Evolutionary conservation across 805 yeast species (phyloP), one percentile per base, ranked within the genome.

Genomic region (Starmerella sp.): DNA sequence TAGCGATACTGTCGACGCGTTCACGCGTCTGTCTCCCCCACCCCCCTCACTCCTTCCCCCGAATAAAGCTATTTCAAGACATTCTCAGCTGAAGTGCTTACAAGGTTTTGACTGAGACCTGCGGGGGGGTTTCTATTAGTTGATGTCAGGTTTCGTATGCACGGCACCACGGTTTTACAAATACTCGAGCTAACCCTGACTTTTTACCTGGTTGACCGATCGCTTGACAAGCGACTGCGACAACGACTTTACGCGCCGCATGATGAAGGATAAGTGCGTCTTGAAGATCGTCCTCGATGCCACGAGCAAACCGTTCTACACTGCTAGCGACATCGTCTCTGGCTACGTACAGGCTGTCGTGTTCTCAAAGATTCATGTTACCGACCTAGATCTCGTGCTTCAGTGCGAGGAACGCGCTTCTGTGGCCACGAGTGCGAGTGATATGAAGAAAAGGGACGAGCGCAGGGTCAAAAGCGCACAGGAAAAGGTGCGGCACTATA

Each of bases 251-350:
- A 22, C 22, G 22, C 43, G 7, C 41, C 15, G 41, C 4, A 15
- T 32, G 7, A 39, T 39, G 15, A 15, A 32, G 28, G 54, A 53
- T 10, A 56, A 48, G 28, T 28, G 47, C 34, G 51, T 17, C 10
- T 9, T 53, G 30, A 17, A 39, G 13, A 29, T 57, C 5, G 29
- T 43, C 13, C 28, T 57, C 7, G 60, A 57, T 36, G 6, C 45
- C 5, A 34, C 39, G 10, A 46, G 41, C 32, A 41, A 38, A 29
- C 57, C 57, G 42, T 51, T 57, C 36, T 57, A 54, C 48, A 48
- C 59, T 2, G 41, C 60, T 1, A 59, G 60, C 9, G 59, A 57
- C 22, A 36, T 42, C 14, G 31, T 53, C 14, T 43, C 39, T 17
- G 60, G 60, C n/a, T 51, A 53, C 22, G 49, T 57, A 10, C 51